phyloP scores from a whole-genome alignment of 306 rosid genomes.

The Fragaria ananassa region DNA sequence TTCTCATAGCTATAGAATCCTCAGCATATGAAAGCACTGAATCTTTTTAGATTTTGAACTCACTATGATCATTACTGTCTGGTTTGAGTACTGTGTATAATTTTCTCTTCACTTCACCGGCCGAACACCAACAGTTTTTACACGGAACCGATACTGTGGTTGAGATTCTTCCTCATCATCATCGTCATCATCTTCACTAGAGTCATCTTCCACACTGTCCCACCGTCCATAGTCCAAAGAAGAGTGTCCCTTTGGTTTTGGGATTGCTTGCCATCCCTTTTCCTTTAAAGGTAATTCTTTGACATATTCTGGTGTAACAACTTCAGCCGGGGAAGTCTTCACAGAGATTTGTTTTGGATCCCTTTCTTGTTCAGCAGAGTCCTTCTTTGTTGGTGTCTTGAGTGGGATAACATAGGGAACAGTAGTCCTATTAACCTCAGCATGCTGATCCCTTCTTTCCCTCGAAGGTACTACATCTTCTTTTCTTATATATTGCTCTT shows the following conservation, averaged over 20 bases:
- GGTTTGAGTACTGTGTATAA: slow-evolving; percentile 1
- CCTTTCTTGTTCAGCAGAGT: slow-evolving; percentile 36
- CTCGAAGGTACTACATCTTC: slow-evolving; percentile 20
- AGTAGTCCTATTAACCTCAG: slow-evolving; percentile 30
- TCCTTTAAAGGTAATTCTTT: slow-evolving; percentile 38
- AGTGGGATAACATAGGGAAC: slow-evolving; percentile 21
- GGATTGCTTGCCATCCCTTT: slow-evolving; percentile 87
- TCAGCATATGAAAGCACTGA: slow-evolving; percentile 2
- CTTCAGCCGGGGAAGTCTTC: slow-evolving; percentile 31
- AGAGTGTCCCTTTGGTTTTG: slow-evolving; percentile 94
- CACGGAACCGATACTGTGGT: slow-evolving; percentile 78
- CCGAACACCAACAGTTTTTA: slow-evolving; percentile 70
- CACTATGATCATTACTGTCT: neutral
- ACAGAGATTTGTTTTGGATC: slow-evolving; percentile 35
- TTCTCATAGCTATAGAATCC: slow-evolving; percentile 1
- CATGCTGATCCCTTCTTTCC: slow-evolving; percentile 30
- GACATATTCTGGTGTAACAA: slow-evolving; percentile 25
- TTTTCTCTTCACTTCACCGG: slow-evolving; percentile 57
- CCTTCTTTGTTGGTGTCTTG: slow-evolving; percentile 27
- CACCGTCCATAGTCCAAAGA: slow-evolving; percentile 83
- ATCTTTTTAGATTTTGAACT: neutral
- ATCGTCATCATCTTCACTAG: slow-evolving; percentile 67
- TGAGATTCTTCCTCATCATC: slow-evolving; percentile 52
- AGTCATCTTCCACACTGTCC: slow-evolving; percentile 89
- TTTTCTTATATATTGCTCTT: slow-evolving; percentile 34